These are phyloP conservation scores for Plectosphaerella sp. DNA, from an alignment of 2,329 filamentous ascomycete genomes.

Conservation along the genomic window DNA sequence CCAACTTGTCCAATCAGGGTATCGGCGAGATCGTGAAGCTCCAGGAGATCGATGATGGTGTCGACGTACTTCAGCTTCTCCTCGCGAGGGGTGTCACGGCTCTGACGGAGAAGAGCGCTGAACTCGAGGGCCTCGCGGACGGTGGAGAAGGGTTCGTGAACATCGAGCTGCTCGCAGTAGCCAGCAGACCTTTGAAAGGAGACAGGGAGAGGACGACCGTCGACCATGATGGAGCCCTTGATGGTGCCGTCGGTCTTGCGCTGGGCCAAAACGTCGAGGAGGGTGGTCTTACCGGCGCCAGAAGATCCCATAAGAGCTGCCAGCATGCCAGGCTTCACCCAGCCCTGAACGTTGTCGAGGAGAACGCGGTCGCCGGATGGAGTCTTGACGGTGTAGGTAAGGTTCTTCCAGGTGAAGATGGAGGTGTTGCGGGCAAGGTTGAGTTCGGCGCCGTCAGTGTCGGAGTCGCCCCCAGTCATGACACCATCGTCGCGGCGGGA, in stretches of 20 bases:
- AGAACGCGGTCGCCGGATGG: conserved; percentile 46
- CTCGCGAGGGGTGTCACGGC: conserved; percentile 42
- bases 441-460: conserved; percentile 20
- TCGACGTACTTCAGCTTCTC: conserved; percentile 66
- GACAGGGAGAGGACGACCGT: conserved; percentile 2
- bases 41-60: conserved; percentile 60
- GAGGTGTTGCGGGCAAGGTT: neutral
- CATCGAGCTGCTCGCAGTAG: conserved; percentile 18
- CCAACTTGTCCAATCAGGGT: conserved; percentile 46
- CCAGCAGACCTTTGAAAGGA: conserved; percentile 5
- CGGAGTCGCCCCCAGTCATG: conserved; percentile 12
- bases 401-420: conserved; percentile 6
- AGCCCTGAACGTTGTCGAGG: conserved; percentile 63
- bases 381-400: conserved; percentile 5
- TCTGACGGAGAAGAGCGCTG: conserved; percentile 60
- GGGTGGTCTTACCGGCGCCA: conserved; percentile 19
- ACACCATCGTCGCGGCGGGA: conserved; percentile 5
- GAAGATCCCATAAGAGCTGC: conserved; percentile 54
- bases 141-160: conserved; percentile 52
- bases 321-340: conserved; percentile 64
- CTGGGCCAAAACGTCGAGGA: conserved; percentile 65
- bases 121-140: conserved; percentile 65
- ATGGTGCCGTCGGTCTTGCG: conserved; percentile 35
- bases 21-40: conserved; percentile 60
- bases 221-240: conserved; percentile 14